These are phyloP conservation scores for Ammopiptanthus mongolicus DNA, from an alignment of 306 rosid genomes.

Conservation along the genomic window DNA sequence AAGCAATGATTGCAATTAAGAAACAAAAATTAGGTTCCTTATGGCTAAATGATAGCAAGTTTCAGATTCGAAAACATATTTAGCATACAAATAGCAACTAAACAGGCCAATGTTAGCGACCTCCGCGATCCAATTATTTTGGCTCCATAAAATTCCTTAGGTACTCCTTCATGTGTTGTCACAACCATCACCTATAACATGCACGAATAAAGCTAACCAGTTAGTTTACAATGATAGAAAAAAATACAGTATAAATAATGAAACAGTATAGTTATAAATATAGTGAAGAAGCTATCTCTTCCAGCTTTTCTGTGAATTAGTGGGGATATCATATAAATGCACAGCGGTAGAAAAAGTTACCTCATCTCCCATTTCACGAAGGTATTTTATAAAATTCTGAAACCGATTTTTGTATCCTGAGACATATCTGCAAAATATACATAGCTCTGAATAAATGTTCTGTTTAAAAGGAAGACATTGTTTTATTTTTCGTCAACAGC, in stretches of 20 bases:
- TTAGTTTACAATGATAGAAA: not conserved
- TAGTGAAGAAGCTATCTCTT: not conserved
- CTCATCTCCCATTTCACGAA: slow-evolving; percentile 62
- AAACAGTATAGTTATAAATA: not conserved
- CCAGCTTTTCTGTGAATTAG: not conserved
- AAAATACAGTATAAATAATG: not conserved
- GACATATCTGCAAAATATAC: slow-evolving; percentile 37
- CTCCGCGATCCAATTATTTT: slow-evolving; percentile 85
- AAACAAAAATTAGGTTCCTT: not conserved
- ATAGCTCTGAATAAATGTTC: not conserved
- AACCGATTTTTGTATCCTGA: slow-evolving; percentile 55
- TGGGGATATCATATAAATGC: not conserved
- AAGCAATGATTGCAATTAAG: not conserved
- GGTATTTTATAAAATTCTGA: slow-evolving; percentile 47
- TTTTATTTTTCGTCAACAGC: not conserved
- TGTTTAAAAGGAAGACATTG: not conserved
- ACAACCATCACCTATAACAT: slow-evolving; percentile 82
- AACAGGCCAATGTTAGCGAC: slow-evolving; percentile 29
- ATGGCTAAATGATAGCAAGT: not conserved
- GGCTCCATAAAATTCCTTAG: slow-evolving; percentile 89
- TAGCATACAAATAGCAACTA: not conserved
- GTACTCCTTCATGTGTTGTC: slow-evolving; percentile 97
- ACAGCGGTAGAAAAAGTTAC: slow-evolving; percentile 23
- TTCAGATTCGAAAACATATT: not conserved
- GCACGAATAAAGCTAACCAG: slow-evolving; percentile 4